A percentile compares a stretch with the other conserved stretches of the same genome.
Conservation (phyloP, 805 yeast species). For the Ogataea methanolica region DNA sequence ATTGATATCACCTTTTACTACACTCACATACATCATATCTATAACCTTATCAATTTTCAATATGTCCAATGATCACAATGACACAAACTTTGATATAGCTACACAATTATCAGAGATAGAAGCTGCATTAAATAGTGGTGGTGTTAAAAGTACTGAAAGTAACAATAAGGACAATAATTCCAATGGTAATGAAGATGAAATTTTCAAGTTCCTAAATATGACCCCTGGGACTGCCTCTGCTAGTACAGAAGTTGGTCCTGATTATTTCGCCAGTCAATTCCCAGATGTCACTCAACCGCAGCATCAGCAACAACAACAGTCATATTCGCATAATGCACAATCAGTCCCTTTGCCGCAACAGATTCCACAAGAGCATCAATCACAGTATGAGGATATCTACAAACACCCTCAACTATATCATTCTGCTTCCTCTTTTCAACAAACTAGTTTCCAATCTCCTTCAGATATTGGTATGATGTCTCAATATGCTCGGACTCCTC, state of each 20-base stretch:
- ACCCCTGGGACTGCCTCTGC: constrained; percentile 6
- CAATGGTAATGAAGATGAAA: constrained; percentile 10
- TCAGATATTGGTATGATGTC: too few species aligned
- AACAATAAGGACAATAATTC: neutral
- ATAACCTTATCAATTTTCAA: neutral
- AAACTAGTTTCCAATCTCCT: too few species aligned
- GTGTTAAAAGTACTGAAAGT: neutral
- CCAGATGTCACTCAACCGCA: neutral
- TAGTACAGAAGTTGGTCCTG: constrained; percentile 3
- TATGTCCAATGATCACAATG: neutral
- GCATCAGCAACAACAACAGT: neutral
- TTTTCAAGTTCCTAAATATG: constrained; percentile 8
- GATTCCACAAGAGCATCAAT: neutral
- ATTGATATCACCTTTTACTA: too few species aligned
- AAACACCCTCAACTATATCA: too few species aligned
- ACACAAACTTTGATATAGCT: neutral
- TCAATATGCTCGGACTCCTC: neutral
- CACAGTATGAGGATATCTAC: too few species aligned
- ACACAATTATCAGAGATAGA: too few species aligned
- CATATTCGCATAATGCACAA: neutral
- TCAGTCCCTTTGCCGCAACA: neutral
- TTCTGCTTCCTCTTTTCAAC: too few species aligned
- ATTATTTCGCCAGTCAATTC: constrained; percentile 5
- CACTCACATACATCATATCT: neutral
- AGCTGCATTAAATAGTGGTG: neutral